A percentile compares a stretch with the other conserved stretches of the same genome.
Conservation (phyloP, 495 filamentous ascomycete species). For the Chaetomidium leptoderma region DNA sequence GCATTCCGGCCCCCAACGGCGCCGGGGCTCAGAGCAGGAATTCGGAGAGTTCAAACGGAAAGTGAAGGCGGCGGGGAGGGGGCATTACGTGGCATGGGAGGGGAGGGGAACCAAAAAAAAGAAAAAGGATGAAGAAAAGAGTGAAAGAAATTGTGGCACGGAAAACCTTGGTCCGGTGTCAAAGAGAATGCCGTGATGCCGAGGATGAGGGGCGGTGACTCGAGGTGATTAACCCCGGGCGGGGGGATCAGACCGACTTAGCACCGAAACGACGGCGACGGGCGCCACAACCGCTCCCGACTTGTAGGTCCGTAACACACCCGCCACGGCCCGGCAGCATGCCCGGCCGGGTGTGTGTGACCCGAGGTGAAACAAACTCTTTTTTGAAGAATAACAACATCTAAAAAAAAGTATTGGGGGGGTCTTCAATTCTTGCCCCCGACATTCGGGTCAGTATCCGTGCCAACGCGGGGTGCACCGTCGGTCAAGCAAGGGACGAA, state of each 20-base stretch:
- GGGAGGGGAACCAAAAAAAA: too few relatives aligned
- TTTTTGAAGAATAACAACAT: too few relatives aligned
- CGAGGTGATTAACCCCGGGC: neutral
- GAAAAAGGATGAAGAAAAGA: neutral
- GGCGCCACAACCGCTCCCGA: neutral
- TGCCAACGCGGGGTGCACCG: neutral
- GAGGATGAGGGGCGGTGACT: too few relatives aligned
- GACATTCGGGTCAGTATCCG: neutral
- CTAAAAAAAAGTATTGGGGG: neutral
- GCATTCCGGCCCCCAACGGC: too few relatives aligned
- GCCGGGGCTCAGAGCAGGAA: too few relatives aligned
- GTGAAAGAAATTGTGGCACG: neutral
- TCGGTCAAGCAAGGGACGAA: neutral
- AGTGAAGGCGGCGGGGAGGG: too few relatives aligned
- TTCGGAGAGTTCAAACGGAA: too few relatives aligned
- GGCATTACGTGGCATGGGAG: too few relatives aligned
- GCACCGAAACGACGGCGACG: neutral
- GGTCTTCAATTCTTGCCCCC: neutral
- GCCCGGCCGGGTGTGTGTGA: neutral
- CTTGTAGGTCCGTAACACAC: neutral
- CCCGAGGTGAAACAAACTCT: constrained; percentile 1
- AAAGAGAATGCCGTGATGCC: too few relatives aligned
- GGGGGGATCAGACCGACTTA: too few relatives aligned
- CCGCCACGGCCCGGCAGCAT: neutral
- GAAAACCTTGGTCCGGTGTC: too few relatives aligned